phyloP scores from a whole-genome alignment of 2,329 filamentous ascomycete species.

The Cladorrhinum sp. region DNA sequence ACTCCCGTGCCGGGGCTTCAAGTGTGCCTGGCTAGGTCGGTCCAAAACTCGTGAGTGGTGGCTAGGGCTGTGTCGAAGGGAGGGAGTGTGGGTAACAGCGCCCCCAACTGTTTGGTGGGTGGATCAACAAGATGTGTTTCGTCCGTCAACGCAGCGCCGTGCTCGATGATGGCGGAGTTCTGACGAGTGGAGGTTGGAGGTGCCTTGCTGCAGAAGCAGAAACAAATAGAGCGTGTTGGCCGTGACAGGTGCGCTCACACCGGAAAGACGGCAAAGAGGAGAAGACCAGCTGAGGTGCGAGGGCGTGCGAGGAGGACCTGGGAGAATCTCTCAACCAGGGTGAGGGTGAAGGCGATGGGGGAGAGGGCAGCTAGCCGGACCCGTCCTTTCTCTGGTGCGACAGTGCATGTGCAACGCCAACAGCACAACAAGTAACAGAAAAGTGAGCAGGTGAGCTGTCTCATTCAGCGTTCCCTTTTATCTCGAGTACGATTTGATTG shows the following conservation, averaged over 20 bases:
- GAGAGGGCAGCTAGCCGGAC: not conserved
- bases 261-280: not conserved
- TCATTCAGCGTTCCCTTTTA: not conserved
- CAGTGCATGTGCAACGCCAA: not conserved
- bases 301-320: not conserved
- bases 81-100: slow-evolving; percentile 3
- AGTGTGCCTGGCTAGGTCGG: slow-evolving; percentile 4
- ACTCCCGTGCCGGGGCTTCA: slow-evolving; percentile 7
- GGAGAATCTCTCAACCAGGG: not conserved
- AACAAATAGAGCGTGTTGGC: not conserved
- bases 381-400: not conserved
- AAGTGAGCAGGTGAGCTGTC: not conserved
- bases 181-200: not conserved
- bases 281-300: not conserved
- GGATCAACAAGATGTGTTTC: slow-evolving; percentile 4
- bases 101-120: slow-evolving; percentile 8
- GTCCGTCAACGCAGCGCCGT: slow-evolving; percentile 3
- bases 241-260: not conserved
- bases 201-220: not conserved
- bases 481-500: not conserved
- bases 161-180: not conserved
- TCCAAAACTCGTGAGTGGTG: slow-evolving; percentile 1
- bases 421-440: not conserved
- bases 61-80: slow-evolving; percentile 5
- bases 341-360: not conserved